Evolutionary conservation across 306 rosid species (phyloP).

Genomic region (Cicer yamashitae): DNA sequence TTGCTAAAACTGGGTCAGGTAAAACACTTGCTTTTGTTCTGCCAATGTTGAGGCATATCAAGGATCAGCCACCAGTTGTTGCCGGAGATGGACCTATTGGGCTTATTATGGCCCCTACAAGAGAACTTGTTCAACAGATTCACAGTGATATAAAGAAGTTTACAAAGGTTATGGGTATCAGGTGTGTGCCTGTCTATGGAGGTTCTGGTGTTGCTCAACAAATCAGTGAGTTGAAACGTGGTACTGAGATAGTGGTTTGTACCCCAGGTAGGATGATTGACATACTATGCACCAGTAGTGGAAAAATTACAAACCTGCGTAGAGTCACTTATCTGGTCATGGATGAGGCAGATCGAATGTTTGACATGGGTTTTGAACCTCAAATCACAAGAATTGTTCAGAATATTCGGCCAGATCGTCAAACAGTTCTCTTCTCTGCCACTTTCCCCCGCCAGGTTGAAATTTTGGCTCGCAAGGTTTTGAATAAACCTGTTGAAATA

Average conservation of each 20-base stretch:
- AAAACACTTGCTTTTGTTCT: constrained; percentile 95
- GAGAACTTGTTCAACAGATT: constrained; percentile 98
- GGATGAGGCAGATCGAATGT: constrained; percentile 99
- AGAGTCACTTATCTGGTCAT: constrained; percentile 89
- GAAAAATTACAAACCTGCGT: constrained; percentile 88
- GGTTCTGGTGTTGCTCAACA: constrained; percentile 99
- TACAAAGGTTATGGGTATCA: constrained; percentile 71
- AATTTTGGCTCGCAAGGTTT: constrained; percentile 83
- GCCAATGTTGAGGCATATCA: constrained; percentile 97
- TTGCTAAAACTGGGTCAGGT: constrained; percentile 98
- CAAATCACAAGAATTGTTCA: constrained; percentile 95
- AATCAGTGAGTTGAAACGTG: constrained; percentile 95
- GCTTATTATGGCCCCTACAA: constrained; percentile 94
- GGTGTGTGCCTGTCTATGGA: constrained; percentile 96
- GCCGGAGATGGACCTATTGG: constrained; percentile 98
- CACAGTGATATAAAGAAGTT: constrained; percentile 85
- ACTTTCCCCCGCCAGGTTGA: constrained; percentile 94
- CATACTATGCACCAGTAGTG: constrained; percentile 92
- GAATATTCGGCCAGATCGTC: constrained; percentile 85
- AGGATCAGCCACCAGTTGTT: constrained; percentile 92
- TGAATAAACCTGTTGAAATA: constrained; percentile 85
- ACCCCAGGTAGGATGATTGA: constrained; percentile 99
- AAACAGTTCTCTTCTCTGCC: constrained; percentile 92
- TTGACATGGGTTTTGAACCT: constrained; percentile 99
- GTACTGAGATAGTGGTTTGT: constrained; percentile 95